Evolutionary conservation across 805 yeast genomes (phyloP).

Genomic region (Saccharomycopsis microspora): DNA sequence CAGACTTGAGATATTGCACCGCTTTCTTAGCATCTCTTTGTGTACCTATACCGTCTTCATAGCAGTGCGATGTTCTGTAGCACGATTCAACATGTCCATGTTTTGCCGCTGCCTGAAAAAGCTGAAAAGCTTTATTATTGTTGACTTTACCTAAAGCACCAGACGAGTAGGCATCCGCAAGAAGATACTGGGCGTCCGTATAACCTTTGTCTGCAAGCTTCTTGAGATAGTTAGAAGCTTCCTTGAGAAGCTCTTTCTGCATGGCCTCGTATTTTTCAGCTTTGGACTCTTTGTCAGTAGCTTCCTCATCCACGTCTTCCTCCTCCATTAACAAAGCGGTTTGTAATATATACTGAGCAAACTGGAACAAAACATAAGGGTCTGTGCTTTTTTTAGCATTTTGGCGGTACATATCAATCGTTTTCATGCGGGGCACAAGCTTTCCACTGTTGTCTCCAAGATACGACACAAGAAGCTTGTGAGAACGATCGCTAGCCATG

Average conservation of each 20-base stretch:
- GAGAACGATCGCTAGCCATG: conserved; percentile 31
- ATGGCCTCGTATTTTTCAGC: conserved; percentile 2
- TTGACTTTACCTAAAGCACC: conserved; percentile 79
- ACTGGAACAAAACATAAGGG: conserved; percentile 78
- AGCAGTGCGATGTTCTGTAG: conserved; percentile 82
- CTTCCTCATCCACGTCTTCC: conserved; percentile 7
- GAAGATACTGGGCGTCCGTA: conserved; percentile 80
- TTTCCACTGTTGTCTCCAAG: conserved; percentile 34
- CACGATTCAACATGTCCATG: conserved; percentile 89
- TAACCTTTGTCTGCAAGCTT: conserved; percentile 70
- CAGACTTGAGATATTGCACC: conserved; percentile 68
- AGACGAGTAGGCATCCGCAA: conserved; percentile 83
- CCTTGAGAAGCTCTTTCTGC: conserved; percentile 48
- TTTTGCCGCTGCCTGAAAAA: conserved; percentile 86
- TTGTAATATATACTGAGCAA: conserved; percentile 83
- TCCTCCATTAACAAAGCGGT: conserved; percentile 58
- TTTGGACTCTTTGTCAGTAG: neutral
- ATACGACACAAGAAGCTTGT: conserved; percentile 38
- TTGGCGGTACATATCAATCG: conserved; percentile 76
- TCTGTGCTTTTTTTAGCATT: conserved; percentile 80
- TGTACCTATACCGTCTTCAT: conserved; percentile 90
- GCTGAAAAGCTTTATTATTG: conserved; percentile 57
- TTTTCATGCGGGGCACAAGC: conserved; percentile 68
- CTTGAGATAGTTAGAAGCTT: conserved; percentile 61
- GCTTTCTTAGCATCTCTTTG: conserved; percentile 82